These are phyloP conservation scores for Crithidia thermophila DNA, from an alignment of 208 protist species.

Conservation along the genomic window DNA sequence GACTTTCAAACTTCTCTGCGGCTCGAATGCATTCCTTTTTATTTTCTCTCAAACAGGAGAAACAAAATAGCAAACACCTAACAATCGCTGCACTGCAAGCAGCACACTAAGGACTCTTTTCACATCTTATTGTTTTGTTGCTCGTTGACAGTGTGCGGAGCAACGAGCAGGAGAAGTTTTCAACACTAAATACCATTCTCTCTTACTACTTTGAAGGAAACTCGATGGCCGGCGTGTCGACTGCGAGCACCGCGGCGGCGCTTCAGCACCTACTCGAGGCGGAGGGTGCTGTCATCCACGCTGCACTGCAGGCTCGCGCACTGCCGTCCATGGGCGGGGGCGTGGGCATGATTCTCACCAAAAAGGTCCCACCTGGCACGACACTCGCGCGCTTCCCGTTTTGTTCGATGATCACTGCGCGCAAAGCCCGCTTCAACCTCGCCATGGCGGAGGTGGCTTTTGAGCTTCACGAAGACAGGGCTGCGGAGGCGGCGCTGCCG, in stretches of 20 bases:
- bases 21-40: no score
- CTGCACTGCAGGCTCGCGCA: slow-evolving; percentile 38
- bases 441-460: slow-evolving; percentile 60
- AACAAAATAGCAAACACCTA: no score
- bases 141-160: no score
- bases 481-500: not conserved
- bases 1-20: no score
- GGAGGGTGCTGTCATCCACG: slow-evolving; percentile 63
- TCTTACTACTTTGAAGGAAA: not conserved
- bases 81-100: no score
- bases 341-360: slow-evolving; percentile 63
- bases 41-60: no score
- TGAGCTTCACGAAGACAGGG: slow-evolving; percentile 2
- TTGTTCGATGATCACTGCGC: slow-evolving; percentile 72
- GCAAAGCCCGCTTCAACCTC: slow-evolving; percentile 68
- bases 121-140: no score
- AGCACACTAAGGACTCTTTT: no score
- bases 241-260: slow-evolving; percentile 17
- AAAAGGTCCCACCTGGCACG: slow-evolving; percentile 32
- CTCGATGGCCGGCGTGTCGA: not conserved
- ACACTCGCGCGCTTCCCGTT: slow-evolving; percentile 64
- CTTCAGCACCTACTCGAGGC: slow-evolving; percentile 65
- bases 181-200: not conserved
- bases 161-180: no score
- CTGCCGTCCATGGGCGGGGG: slow-evolving; percentile 87